Base-by-base conservation (phyloP, 1,284 basidiomycete species). In the Uromyces viciae-fabae region DNA sequence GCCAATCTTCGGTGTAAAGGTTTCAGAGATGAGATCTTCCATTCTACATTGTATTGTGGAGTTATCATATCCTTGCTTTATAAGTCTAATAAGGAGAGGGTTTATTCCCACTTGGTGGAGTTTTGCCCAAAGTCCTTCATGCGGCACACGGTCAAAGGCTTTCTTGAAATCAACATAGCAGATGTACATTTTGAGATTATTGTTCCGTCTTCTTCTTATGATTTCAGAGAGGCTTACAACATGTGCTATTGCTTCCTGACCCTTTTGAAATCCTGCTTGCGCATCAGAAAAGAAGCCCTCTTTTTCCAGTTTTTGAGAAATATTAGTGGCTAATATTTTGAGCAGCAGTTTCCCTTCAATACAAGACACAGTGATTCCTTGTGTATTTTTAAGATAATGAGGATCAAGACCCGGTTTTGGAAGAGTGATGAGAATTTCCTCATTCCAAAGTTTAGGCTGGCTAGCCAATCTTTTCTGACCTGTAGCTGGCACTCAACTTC, bases 71-170 rank as follows among this genome's bases (percentile, higher is more conserved):
- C 49, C 49, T 17, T 54, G 54, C 22, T 58, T 40, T 1, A 74
- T 56, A 38, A 74, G 8, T 15, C 58, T 25, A 38, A 74, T 56
- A 3, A 74, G 49, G 1, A 33, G 33, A 25, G 66, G 66, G 11
- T 69, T 15, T 5, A 69, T 19, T 46, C 66, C 66, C 5, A 46
- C 31, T 36, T 43, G 42, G 5, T 40, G 14, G 22, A 69, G 38
- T n/a, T 25, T 69, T 11, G 38, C 36, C 66, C 66, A 69, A 3
- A 69, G 5, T 43, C 66, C 66, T 28, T 69, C 40, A 43, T 69
- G 66, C 43, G 66, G 66, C 22, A 69, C 66, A 22, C 66, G 5
- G 33, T 69, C 66, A 69, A 69, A 69, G 17, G 38, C 66, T 31
- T 69, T 69, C 43, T 69, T 69, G 22, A 69, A 69, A 40, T 69